These are phyloP conservation scores for Prosopis cineraria DNA, from an alignment of 306 rosid species.

Conservation along the genomic window DNA sequence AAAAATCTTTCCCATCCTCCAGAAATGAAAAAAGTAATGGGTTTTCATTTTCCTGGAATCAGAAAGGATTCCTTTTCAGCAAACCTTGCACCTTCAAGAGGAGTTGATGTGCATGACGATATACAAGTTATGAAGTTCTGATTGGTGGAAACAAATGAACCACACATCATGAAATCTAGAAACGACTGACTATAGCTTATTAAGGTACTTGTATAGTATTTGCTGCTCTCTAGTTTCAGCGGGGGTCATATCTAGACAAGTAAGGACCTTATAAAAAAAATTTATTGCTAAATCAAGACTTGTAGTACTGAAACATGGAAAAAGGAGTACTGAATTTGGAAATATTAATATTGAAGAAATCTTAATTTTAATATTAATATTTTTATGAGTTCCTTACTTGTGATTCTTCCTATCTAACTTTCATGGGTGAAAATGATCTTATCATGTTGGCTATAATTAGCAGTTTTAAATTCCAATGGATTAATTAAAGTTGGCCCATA, in stretches of 20 bases:
- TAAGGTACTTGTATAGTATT: background rate
- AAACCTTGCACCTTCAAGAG: background rate
- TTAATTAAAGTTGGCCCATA: background rate
- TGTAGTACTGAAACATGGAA: too few species aligned
- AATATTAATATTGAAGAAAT: too few species aligned
- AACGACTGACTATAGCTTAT: background rate
- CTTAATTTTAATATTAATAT: too few species aligned
- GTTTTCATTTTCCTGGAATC: background rate
- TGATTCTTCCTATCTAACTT: too few species aligned
- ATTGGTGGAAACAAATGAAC: background rate
- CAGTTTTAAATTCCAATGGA: background rate
- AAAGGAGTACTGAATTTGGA: too few species aligned
- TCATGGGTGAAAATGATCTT: background rate
- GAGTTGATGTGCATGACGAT: background rate
- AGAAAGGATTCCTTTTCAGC: background rate
- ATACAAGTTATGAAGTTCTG: background rate
- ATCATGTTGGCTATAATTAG: background rate
- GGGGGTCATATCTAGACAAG: background rate
- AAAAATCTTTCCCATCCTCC: background rate
- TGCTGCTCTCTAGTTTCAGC: background rate
- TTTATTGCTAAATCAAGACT: too few species aligned
- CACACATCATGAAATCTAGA: background rate
- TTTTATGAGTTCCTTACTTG: too few species aligned
- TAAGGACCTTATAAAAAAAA: too few species aligned
- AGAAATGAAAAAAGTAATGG: slow-evolving; percentile 8